Percentiles rank a stretch among this genome's conserved stretches.
Evolutionary conservation across 176 grass and related monocot species (phyloP).

Genomic region (Carex littledalei): DNA sequence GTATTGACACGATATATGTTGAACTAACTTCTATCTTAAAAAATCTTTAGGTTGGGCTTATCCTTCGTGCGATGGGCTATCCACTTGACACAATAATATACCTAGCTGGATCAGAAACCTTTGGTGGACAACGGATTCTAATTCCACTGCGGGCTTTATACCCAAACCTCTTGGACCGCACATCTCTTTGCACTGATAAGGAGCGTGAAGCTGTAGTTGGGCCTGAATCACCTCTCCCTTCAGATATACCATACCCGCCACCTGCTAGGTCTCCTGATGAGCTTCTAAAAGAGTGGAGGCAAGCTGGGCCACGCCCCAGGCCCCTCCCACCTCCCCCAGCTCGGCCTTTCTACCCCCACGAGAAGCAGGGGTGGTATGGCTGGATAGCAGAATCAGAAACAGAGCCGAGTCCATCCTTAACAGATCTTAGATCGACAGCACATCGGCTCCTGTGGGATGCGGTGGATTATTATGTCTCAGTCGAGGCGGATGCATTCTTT

Average conservation of each 20-base stretch:
- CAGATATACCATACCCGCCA: conserved; percentile 45
- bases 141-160: conserved; percentile 90
- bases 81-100: conserved; percentile 85
- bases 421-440: conserved; percentile 63
- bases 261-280: conserved; percentile 59
- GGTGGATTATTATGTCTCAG: conserved; percentile 87
- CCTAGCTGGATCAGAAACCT: conserved; percentile 87
- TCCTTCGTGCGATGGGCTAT: conserved; percentile 90
- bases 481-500: conserved; percentile 96
- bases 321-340: conserved; percentile 87
- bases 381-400: conserved; percentile 81
- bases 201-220: conserved; percentile 70
- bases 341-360: conserved; percentile 86
- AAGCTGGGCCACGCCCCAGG: conserved; percentile 70
- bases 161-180: conserved; percentile 75
- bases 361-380: conserved; percentile 98
- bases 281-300: conserved; percentile 89
- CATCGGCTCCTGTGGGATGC: conserved; percentile 92
- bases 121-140: conserved; percentile 86
- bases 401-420: conserved; percentile 54
- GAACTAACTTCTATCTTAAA: background rate
- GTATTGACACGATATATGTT: background rate
- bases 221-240: conserved; percentile 61
- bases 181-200: conserved; percentile 61
- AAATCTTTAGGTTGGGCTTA: conserved; percentile 67